phyloP scores from a whole-genome alignment of 2,329 filamentous ascomycete genomes.

The Sclerotiophoma versabilis region DNA sequence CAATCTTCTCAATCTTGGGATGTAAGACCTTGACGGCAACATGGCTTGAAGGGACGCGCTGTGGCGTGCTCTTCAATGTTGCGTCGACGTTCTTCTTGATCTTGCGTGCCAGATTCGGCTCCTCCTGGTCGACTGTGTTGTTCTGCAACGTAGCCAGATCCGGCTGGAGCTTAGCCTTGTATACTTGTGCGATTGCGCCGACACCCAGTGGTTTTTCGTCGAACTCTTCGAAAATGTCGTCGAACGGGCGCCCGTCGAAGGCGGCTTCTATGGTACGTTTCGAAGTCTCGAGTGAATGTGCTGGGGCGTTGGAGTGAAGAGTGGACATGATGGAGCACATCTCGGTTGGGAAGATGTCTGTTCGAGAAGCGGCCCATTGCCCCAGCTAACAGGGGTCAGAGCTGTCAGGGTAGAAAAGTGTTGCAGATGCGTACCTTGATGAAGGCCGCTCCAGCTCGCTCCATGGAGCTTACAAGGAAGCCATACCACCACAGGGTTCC shows the following conservation, averaged over 20 bases:
- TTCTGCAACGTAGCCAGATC: slow-evolving; percentile 72
- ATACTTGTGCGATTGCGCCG: slow-evolving; percentile 96
- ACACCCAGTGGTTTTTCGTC: slow-evolving; percentile 88
- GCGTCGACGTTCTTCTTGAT: slow-evolving; percentile 84
- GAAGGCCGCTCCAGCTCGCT: slow-evolving; percentile 90
- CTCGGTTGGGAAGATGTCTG: slow-evolving; percentile 93
- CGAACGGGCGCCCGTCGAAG: slow-evolving; percentile 79
- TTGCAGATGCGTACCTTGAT: slow-evolving; percentile 75
- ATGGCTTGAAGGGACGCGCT: slow-evolving; percentile 85
- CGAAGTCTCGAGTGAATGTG: slow-evolving; percentile 83
- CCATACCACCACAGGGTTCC: slow-evolving; percentile 95
- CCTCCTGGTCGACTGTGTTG: slow-evolving; percentile 59
- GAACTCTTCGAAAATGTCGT: slow-evolving; percentile 97
- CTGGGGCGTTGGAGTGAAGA: slow-evolving; percentile 91
- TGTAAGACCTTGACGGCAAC: slow-evolving; percentile 97
- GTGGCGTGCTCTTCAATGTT: slow-evolving; percentile 84
- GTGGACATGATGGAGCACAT: slow-evolving; percentile 94
- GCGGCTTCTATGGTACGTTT: slow-evolving; percentile 80
- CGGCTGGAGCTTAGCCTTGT: slow-evolving; percentile 89
- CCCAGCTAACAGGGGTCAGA: slow-evolving; percentile 68
- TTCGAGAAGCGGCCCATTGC: slow-evolving; percentile 96
- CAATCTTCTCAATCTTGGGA: slow-evolving; percentile 85
- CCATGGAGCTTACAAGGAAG: slow-evolving; percentile 88
- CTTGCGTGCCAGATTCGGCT: slow-evolving; percentile 68
- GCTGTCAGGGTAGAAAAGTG: not conserved